Percentiles rank a stretch among this genome's conserved stretches.
These are phyloP conservation scores for Trichoderma orchidacearum DNA, from an alignment of 495 filamentous ascomycete species.

Conservation along the genomic window DNA sequence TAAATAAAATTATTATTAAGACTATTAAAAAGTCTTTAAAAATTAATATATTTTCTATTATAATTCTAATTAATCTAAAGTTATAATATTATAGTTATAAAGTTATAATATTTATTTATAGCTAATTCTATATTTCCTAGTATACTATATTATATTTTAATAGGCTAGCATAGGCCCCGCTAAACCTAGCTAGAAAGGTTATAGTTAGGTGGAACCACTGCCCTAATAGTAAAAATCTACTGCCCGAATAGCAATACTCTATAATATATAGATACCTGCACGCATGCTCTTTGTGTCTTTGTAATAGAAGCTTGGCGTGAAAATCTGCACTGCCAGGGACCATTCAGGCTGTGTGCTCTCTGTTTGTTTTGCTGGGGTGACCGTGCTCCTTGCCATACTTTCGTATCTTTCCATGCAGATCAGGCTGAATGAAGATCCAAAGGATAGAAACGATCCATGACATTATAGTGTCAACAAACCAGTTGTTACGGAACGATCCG, in stretches of 20 bases:
- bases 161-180: no score
- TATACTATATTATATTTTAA: neutral
- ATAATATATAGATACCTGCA: no score
- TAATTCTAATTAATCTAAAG: no score
- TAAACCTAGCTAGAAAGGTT: no score
- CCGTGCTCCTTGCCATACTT: slow-evolving; percentile 47
- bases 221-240: no score
- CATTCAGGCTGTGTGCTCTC: neutral
- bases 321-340: neutral
- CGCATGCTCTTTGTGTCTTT: no score
- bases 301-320: neutral
- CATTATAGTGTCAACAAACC: slow-evolving; percentile 44
- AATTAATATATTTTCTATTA: no score
- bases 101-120: neutral
- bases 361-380: slow-evolving; percentile 25
- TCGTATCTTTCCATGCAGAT: slow-evolving; percentile 45
- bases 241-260: no score
- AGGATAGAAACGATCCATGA: slow-evolving; percentile 30
- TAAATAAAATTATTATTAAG: no score
- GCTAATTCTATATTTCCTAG: neutral
- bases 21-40: no score
- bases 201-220: no score
- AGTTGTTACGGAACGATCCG: slow-evolving; percentile 43
- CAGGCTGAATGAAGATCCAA: slow-evolving; percentile 46
- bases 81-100: neutral